Conservation (phyloP, 1,284 basidiomycete genomes). For the Bothia castanella region DNA sequence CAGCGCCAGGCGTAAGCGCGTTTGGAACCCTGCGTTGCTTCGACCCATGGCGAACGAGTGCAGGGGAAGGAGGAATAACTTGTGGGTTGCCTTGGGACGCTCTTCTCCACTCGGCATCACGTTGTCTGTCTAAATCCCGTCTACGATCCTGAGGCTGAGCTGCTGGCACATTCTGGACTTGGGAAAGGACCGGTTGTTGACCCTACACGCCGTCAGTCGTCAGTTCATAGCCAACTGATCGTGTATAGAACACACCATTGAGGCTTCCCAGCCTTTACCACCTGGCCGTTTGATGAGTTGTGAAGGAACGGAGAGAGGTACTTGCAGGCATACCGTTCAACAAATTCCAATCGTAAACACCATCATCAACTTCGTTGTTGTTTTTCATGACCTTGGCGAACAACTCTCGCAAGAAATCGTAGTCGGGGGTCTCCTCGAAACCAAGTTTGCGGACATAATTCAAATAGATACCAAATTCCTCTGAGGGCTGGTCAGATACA, state of each 20-base stretch:
- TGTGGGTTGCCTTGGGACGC: slow-evolving; percentile 54
- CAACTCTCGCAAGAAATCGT: slow-evolving; percentile 93
- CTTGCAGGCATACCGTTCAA: slow-evolving; percentile 71
- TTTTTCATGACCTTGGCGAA: slow-evolving; percentile 93
- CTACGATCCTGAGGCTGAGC: slow-evolving; percentile 51
- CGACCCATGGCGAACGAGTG: slow-evolving; percentile 68
- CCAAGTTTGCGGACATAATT: slow-evolving; percentile 95
- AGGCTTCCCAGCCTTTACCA: slow-evolving; percentile 93
- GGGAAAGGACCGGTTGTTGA: slow-evolving; percentile 57
- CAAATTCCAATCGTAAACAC: slow-evolving; percentile 95
- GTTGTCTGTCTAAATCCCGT: slow-evolving; percentile 54
- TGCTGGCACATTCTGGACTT: slow-evolving; percentile 54
- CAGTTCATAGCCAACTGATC: slow-evolving; percentile 11
- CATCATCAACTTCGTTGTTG: slow-evolving; percentile 86
- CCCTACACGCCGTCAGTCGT: slow-evolving; percentile 36
- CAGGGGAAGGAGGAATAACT: slow-evolving; percentile 66
- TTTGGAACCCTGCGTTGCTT: slow-evolving; percentile 59
- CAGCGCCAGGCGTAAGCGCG: slow-evolving; percentile 51
- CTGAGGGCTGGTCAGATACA: slow-evolving; percentile 74
- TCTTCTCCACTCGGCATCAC: slow-evolving; percentile 39
- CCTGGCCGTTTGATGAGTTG: slow-evolving; percentile 39
- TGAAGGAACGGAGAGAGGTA: neutral
- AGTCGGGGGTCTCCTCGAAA: slow-evolving; percentile 96
- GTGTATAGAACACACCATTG: slow-evolving; percentile 50
- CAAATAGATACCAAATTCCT: slow-evolving; percentile 96